Conservation (phyloP, 2,329 filamentous ascomycete genomes). For the Chaetomium sp. region DNA sequence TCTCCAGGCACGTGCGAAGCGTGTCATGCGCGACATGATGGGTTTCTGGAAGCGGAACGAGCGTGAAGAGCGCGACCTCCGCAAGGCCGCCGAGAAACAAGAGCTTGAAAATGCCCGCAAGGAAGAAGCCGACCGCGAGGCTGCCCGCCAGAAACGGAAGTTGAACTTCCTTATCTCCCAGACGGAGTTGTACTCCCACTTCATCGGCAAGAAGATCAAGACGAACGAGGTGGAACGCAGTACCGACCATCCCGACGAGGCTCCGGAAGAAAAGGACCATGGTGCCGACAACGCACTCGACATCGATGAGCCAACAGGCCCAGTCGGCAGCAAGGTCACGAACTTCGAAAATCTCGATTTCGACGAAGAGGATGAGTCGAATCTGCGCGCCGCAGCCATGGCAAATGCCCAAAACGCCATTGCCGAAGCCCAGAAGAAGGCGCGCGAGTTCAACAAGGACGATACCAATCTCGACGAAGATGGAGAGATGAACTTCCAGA, state of each 20-base stretch:
- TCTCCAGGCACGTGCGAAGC: conserved; percentile 91
- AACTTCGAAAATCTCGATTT: conserved; percentile 94
- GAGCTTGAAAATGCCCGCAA: conserved; percentile 95
- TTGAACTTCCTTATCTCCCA: conserved; percentile 99
- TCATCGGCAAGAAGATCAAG: conserved; percentile 99
- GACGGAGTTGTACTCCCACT: conserved; percentile 97
- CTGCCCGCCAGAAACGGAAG: conserved; percentile 94
- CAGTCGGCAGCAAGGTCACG: conserved; percentile 66
- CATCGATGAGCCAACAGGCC: conserved; percentile 47
- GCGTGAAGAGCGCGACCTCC: conserved; percentile 88
- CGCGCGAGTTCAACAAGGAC: conserved; percentile 81
- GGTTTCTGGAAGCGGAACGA: conserved; percentile 99
- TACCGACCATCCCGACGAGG: conserved; percentile 72
- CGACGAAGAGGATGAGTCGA: conserved; percentile 85
- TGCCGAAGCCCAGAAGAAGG: conserved; percentile 87
- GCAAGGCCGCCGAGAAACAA: conserved; percentile 89
- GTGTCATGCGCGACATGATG: conserved; percentile 99
- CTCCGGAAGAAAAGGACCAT: conserved; percentile 44
- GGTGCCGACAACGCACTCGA: conserved; percentile 39
- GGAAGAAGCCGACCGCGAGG: conserved; percentile 94
- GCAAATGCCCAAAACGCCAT: conserved; percentile 96
- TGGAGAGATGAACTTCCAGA: conserved; percentile 99
- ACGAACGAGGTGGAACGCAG: conserved; percentile 90
- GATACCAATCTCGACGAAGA: conserved; percentile 68
- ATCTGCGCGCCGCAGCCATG: conserved; percentile 75